phyloP scores from a whole-genome alignment of 371 early-diverging fungal genomes.

The Actinomortierella ambigua region DNA sequence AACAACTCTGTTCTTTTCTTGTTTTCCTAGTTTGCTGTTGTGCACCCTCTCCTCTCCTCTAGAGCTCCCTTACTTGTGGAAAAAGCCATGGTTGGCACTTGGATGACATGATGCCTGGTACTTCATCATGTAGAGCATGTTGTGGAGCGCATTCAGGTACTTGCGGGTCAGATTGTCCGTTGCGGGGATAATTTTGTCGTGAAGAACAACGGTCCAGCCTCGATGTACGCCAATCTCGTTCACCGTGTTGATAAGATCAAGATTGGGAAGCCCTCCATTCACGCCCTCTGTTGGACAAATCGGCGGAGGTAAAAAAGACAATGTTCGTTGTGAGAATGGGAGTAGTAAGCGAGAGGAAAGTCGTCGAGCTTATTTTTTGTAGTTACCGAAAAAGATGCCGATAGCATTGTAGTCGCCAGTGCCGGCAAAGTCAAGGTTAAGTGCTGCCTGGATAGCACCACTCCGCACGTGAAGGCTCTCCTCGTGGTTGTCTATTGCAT shows the following conservation, averaged over 20 bases:
- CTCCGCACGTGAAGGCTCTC: slow-evolving; percentile 52
- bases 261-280: slow-evolving; percentile 92
- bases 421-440: slow-evolving; percentile 86
- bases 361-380: too few relatives aligned
- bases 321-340: slow-evolving; percentile 5
- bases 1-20: too few relatives aligned
- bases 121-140: slow-evolving; percentile 65
- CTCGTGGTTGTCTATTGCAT: slow-evolving; percentile 23
- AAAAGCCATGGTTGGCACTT: slow-evolving; percentile 75
- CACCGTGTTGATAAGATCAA: slow-evolving; percentile 87
- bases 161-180: slow-evolving; percentile 42
- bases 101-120: slow-evolving; percentile 75
- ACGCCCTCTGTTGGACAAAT: slow-evolving; percentile 72
- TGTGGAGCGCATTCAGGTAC: slow-evolving; percentile 52
- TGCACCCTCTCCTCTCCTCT: too few relatives aligned
- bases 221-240: slow-evolving; percentile 53
- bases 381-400: slow-evolving; percentile 82
- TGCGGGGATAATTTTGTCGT: slow-evolving; percentile 32
- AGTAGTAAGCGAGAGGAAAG: slow-evolving; percentile 4
- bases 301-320: too few relatives aligned
- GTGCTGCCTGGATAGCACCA: slow-evolving; percentile 88
- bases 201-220: slow-evolving; percentile 23
- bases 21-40: too few relatives aligned
- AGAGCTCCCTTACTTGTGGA: slow-evolving; percentile 55
- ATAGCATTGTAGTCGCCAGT: slow-evolving; percentile 70